Conservation (phyloP, 2,329 filamentous ascomycete genomes). For the Phoma sp. region DNA sequence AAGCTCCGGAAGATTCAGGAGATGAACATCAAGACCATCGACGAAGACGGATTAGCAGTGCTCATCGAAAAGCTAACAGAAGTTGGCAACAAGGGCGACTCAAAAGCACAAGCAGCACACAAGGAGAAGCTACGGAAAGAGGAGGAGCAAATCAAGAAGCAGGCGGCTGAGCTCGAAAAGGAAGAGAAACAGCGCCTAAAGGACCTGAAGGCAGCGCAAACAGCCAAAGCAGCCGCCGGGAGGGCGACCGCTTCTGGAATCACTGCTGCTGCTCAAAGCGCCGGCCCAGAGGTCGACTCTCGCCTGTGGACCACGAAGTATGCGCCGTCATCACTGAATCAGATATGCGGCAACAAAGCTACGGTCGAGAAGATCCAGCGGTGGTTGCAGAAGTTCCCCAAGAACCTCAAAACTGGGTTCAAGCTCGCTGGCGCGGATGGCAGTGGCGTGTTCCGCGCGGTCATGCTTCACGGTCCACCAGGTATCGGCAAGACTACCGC, state of each 20-base stretch:
- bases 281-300: constrained; percentile 38
- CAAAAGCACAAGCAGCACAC: constrained; percentile 84
- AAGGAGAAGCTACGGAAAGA: constrained; percentile 86
- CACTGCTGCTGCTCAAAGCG: constrained; percentile 30
- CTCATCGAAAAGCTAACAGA: constrained; percentile 82
- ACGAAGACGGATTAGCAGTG: constrained; percentile 89
- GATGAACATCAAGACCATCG: constrained; percentile 84
- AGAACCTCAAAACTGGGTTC: constrained; percentile 80
- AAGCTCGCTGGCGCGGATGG: constrained; percentile 84
- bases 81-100: constrained; percentile 74
- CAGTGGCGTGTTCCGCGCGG: constrained; percentile 80
- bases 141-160: constrained; percentile 78
- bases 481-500: constrained; percentile 98
- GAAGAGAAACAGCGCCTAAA: constrained; percentile 79
- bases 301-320: constrained; percentile 92
- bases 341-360: constrained; percentile 94
- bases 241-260: constrained; percentile 44
- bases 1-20: constrained; percentile 87
- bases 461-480: constrained; percentile 93
- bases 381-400: constrained; percentile 85
- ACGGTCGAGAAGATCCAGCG: constrained; percentile 87
- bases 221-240: constrained; percentile 35
- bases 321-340: constrained; percentile 80
- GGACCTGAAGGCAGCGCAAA: constrained; percentile 52
- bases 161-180: constrained; percentile 83